These are phyloP conservation scores for Blastosporella zonata DNA, from an alignment of 1,284 basidiomycete genomes.

Conservation along the genomic window DNA sequence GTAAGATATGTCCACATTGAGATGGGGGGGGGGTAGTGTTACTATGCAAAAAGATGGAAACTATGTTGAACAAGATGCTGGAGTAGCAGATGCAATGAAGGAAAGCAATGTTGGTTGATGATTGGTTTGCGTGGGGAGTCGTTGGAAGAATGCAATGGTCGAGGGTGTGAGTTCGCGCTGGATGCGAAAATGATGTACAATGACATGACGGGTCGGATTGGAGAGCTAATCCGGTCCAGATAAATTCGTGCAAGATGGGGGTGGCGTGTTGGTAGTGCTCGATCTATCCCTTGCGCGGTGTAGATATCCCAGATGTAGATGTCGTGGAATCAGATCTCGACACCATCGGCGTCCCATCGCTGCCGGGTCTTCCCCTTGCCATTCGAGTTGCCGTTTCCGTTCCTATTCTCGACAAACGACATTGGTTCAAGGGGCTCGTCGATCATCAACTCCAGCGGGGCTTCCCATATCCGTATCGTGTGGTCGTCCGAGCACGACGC, in stretches of 20 bases:
- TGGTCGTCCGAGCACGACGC: constrained; percentile 90
- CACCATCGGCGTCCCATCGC: constrained; percentile 40
- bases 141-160: background rate
- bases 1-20: constrained; percentile 22
- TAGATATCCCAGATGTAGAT: background rate
- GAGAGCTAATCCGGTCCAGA: background rate
- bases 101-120: constrained; percentile 12
- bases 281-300: background rate
- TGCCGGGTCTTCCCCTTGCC: constrained; percentile 68
- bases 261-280: background rate
- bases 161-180: background rate
- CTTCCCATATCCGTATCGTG: constrained; percentile 84
- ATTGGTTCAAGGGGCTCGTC: constrained; percentile 16
- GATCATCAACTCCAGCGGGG: constrained; percentile 36
- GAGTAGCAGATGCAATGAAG: constrained; percentile 19
- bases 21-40: constrained; percentile 7
- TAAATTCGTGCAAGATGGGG: constrained; percentile 5
- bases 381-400: constrained; percentile 35
- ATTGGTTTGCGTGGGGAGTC: constrained; percentile 18
- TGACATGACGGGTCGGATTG: background rate
- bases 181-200: constrained; percentile 7
- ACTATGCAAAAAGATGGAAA: constrained; percentile 23
- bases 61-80: constrained; percentile 17
- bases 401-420: constrained; percentile 25
- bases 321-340: constrained; percentile 17